A percentile compares a stretch with the other conserved stretches of the same genome.
Conservation (phyloP, 1,284 basidiomycete genomes). For the Cryptococcus sp. region DNA sequence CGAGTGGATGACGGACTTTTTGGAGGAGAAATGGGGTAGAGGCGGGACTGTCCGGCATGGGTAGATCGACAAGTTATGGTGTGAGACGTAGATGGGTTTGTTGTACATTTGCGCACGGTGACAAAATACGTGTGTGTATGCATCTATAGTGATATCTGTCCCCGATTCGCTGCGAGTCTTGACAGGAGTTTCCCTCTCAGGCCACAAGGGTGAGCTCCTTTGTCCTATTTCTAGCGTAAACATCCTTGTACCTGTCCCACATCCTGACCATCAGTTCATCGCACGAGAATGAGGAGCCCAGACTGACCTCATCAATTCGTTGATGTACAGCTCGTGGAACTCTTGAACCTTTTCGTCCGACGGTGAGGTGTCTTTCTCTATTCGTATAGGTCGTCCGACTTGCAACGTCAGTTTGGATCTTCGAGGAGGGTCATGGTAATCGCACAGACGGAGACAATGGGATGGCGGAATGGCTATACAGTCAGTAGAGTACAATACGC, state of each 20-base stretch:
- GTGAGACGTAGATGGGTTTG: too few relatives aligned
- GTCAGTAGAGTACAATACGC: neutral
- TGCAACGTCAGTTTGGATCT: slow-evolving; percentile 2
- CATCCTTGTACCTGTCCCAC: slow-evolving; percentile 82
- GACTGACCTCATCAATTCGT: slow-evolving; percentile 73
- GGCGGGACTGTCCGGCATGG: slow-evolving; percentile 53
- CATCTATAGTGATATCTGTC: too few relatives aligned
- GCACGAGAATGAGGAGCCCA: too few relatives aligned
- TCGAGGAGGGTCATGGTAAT: slow-evolving; percentile 25
- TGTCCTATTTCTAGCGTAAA: slow-evolving; percentile 46
- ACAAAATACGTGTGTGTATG: too few relatives aligned
- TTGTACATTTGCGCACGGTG: too few relatives aligned
- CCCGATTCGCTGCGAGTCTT: neutral
- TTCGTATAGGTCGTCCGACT: slow-evolving; percentile 86
- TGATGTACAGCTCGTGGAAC: slow-evolving; percentile 82
- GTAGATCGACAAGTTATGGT: too few relatives aligned
- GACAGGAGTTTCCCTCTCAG: slow-evolving; percentile 9
- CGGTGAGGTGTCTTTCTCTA: slow-evolving; percentile 71
- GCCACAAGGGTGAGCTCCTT: slow-evolving; percentile 46
- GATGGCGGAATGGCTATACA: slow-evolving; percentile 75
- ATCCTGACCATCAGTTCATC: slow-evolving; percentile 60
- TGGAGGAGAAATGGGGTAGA: slow-evolving; percentile 86
- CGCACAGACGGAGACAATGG: slow-evolving; percentile 89
- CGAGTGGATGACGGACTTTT: slow-evolving; percentile 76
- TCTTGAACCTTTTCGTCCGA: slow-evolving; percentile 71